phyloP scores from a whole-genome alignment of 1,139 yeast genomes.

The Saccharomyces hybrid region DNA sequence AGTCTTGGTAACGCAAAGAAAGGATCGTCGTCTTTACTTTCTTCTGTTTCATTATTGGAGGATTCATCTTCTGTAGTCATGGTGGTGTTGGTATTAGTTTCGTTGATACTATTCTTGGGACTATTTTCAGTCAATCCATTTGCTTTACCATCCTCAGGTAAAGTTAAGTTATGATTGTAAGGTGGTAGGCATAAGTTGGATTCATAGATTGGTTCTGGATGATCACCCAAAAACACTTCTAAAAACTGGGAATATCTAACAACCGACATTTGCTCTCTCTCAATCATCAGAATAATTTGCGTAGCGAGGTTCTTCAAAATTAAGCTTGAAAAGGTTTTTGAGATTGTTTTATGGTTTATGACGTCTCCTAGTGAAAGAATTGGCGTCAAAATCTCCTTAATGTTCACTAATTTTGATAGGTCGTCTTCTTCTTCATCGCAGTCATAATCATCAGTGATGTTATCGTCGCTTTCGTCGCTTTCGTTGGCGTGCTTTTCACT shows the following conservation, averaged over 20 bases:
- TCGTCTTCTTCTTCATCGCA: conserved; percentile 35
- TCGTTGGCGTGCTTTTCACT: conserved; percentile 10
- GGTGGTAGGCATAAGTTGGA: conserved; percentile 57
- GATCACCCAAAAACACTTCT: conserved; percentile 80
- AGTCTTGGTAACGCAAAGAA: conserved; percentile 58
- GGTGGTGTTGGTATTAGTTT: background rate
- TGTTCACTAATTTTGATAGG: conserved; percentile 36
- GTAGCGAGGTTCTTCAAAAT: conserved; percentile 50
- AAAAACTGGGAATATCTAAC: conserved; percentile 62
- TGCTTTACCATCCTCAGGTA: conserved; percentile 24
- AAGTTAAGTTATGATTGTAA: conserved; percentile 52
- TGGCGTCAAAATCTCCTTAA: conserved; percentile 60
- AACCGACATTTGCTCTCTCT: conserved; percentile 69
- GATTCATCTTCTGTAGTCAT: conserved; percentile 11
- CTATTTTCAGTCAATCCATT: background rate
- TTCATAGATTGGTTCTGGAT: conserved; percentile 59
- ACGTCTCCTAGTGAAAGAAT: conserved; percentile 75
- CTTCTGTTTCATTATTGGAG: conserved; percentile 11
- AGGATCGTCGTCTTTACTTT: conserved; percentile 41
- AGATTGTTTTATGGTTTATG: conserved; percentile 60
- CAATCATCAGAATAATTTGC: conserved; percentile 69
- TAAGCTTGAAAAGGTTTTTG: conserved; percentile 52
- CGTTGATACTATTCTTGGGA: background rate
- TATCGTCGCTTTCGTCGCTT: conserved; percentile 20
- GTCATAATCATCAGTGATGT: conserved; percentile 26